Percentiles rank a stretch among this genome's conserved stretches.
These are phyloP conservation scores for Mrakia frigida DNA, from an alignment of 768 basidiomycete genomes.

Conservation along the genomic window DNA sequence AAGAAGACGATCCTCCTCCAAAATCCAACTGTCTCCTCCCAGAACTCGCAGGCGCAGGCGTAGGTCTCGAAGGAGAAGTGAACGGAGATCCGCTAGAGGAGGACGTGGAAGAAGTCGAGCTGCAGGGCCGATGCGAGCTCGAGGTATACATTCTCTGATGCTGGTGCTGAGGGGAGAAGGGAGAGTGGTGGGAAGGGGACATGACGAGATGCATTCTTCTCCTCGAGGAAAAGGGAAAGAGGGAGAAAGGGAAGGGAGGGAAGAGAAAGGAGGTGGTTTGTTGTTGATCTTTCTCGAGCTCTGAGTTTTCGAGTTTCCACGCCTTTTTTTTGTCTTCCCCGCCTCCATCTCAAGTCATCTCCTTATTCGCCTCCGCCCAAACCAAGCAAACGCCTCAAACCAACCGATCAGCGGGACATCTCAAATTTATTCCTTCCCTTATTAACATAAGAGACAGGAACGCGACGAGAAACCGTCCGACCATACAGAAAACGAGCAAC, in stretches of 20 bases:
- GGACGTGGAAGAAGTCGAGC: neutral
- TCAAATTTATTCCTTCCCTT: too few species aligned
- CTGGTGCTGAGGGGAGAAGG: neutral
- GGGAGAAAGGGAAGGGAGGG: neutral
- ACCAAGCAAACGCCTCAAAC: neutral
- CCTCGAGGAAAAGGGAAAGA: neutral
- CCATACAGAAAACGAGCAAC: too few species aligned
- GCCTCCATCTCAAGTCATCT: too few species aligned
- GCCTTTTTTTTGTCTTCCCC: neutral
- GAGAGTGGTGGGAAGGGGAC: neutral
- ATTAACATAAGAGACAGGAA: too few species aligned
- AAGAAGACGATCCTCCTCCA: neutral
- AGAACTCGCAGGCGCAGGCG: neutral
- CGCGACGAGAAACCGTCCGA: too few species aligned
- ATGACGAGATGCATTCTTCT: neutral
- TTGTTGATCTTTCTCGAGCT: neutral
- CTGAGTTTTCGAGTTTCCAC: neutral
- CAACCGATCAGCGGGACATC: neutral
- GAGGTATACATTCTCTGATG: too few species aligned
- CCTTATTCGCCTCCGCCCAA: neutral
- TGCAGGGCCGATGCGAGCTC: neutral
- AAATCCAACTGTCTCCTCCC: slow-evolving; percentile 18
- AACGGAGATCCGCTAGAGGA: neutral
- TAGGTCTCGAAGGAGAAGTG: neutral
- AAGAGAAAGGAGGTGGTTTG: neutral